phyloP scores from a whole-genome alignment of 352 stramenopile species.

The Phytopythium kandeliae region DNA sequence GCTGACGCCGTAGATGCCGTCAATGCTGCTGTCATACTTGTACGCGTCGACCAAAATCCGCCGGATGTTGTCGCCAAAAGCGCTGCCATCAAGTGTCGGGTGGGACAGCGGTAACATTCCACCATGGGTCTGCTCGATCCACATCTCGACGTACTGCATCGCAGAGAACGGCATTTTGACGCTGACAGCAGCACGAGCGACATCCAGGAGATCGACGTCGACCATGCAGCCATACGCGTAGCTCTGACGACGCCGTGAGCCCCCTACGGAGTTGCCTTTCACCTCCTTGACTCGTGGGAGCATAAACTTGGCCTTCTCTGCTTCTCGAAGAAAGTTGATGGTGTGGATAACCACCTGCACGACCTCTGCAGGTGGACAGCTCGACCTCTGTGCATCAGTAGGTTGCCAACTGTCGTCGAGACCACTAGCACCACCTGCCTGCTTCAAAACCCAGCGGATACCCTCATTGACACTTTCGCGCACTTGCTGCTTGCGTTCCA shows the following conservation, averaged over 20 bases:
- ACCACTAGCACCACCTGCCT: neutral
- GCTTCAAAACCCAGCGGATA: slow-evolving; percentile 29
- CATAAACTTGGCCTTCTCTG: slow-evolving; percentile 67
- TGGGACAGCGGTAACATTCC: slow-evolving; percentile 29
- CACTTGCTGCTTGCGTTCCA: neutral
- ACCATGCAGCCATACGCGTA: slow-evolving; percentile 52
- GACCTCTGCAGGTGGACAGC: slow-evolving; percentile 25
- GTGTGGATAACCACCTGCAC: slow-evolving; percentile 72
- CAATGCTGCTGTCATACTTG: slow-evolving; percentile 51
- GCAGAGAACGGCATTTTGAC: slow-evolving; percentile 86
- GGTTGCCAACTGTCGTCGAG: neutral
- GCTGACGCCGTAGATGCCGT: slow-evolving; percentile 77
- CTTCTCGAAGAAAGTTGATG: slow-evolving; percentile 79
- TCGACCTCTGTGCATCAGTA: neutral
- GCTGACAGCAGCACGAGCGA: slow-evolving; percentile 55
- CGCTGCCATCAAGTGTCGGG: neutral
- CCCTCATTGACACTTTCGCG: slow-evolving; percentile 10
- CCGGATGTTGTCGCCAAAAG: slow-evolving; percentile 7
- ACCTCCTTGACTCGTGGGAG: slow-evolving; percentile 15
- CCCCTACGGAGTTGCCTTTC: neutral
- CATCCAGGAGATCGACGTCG: slow-evolving; percentile 52
- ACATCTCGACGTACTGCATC: slow-evolving; percentile 89
- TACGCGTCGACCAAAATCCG: slow-evolving; percentile 64
- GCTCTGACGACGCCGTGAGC: neutral
- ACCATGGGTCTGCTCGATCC: slow-evolving; percentile 57